Evolutionary conservation across 208 protist genomes (phyloP), one percentile per base, ranked within the genome.

Genomic region (Leishmania tarentolae): DNA sequence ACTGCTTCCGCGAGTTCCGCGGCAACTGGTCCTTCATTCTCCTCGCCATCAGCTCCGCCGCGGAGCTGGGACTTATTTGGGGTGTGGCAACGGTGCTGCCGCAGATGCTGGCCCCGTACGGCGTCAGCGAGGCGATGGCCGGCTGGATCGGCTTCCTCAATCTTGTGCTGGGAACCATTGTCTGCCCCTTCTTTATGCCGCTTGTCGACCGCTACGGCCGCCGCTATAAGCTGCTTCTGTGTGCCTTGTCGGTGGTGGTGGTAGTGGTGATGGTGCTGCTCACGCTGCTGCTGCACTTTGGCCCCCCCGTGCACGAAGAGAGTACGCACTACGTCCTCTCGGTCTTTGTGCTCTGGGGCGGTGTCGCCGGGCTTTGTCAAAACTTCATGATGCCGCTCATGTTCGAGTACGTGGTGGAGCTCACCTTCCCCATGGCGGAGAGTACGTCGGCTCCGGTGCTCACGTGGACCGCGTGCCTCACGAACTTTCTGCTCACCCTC

Each of bases 361-460:
- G 88, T 15, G 69, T 95, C 1, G 87, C 89, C 1, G 92, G 92
- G 0, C 37, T 96, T 1, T 96, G 88, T 52, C 90, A 93, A 82
- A 96, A 96, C 80, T 91, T 92, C 50, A 92, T 93, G 87, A 92
- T 96, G 89, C 92, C 92, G 11, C 80, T 96, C 68, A 91, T 94
- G 87, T 96, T 94, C 83, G 90, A 96, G 81, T 96, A 91, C 85
- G 92, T 93, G 5, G 87, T 96, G 70, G 92, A 96, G 86, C 81
- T 96, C 15, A 96, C 92, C 31, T 96, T 94, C 81, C 92, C 92
- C 8, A 84, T 94, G 85, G 82, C 83, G 11, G 92, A 96, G 83
- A 91, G 86, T 68, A 94, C 90, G 40, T 92, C 90, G 68, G 92
- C 90, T 24, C 90, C 92, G 37, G 80, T 91, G 65, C 84, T 96